Evolutionary conservation across 2,329 filamentous ascomycete species (phyloP), one percentile per base, ranked within the genome.

Genomic region (Colletotrichum acutatum): DNA sequence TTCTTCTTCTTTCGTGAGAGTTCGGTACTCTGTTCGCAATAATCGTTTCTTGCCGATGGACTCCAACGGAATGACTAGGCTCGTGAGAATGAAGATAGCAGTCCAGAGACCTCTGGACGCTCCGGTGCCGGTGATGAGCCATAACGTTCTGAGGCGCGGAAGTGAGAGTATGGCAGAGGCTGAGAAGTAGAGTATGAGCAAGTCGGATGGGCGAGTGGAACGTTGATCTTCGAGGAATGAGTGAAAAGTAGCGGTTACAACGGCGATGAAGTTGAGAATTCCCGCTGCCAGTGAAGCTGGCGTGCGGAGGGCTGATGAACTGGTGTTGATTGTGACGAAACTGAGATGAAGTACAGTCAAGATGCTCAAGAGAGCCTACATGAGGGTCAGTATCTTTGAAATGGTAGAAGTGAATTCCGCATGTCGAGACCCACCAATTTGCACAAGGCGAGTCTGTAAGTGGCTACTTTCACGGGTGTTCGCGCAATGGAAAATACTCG

Each of bases 11-110:
- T 71, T 68, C 1, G 66, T 71, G 30, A 61, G 64, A 6, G 63
- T 34, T 26, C 42, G 64, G 63, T 56, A 74, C 63, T 19, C 72
- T 24, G 14, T 30, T 12, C 14, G 68, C 63, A 11, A 70, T 26
- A 46, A 63, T 46, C 28, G 73, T 56, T 30, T 74, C 74, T 78
- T 76, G 24, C 72, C 74, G 19, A 72, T 52, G 0, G 77, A 78
- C 22, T 78, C 77, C 3, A 78, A 56, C 1, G 75, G 22, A 9
- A 78, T 7, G 2, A 68, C 46, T 7, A 68, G 57, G 12, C n/a
- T 19, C 0, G 65, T 68, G 22, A 62, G 14, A 26, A n/a, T 12
- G 46, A 68, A 19, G 3, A 62, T 62, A 3, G 19, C 57, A 19
- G 65, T 62, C 65, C 65, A 62, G 22, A 68, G 42, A 11, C 42